Evolutionary conservation across 73 alveolate genomes (phyloP).

Genomic region (Paraurostyla sp.): DNA sequence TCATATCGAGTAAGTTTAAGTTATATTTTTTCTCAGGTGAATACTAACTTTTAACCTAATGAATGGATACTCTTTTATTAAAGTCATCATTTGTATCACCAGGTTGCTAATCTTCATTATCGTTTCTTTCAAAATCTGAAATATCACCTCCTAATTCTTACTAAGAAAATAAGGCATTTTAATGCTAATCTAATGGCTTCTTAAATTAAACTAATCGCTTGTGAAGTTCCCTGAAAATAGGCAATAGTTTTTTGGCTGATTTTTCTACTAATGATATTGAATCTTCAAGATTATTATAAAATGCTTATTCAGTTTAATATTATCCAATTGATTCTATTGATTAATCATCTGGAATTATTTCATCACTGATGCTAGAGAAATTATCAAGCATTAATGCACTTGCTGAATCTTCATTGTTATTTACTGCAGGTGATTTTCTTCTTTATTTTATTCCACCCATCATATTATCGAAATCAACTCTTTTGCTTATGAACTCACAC

Average conservation of each 20-base stretch:
- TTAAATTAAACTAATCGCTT: background rate
- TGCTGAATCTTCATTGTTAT: background rate
- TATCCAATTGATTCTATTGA: background rate
- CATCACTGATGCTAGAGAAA: background rate
- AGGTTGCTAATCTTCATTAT: slow-evolving; percentile 11
- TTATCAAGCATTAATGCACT: background rate
- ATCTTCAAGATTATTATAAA: slow-evolving; percentile 31
- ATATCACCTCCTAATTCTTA: background rate
- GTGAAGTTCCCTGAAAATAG: slow-evolving; percentile 32
- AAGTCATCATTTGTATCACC: too few relatives aligned
- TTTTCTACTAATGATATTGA: slow-evolving; percentile 48
- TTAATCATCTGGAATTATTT: background rate
- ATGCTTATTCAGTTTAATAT: slow-evolving; percentile 14
- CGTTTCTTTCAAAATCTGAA: slow-evolving; percentile 17
- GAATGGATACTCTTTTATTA: too few relatives aligned
- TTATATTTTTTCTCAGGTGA: background rate
- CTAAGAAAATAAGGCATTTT: too few relatives aligned
- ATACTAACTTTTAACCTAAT: too few relatives aligned
- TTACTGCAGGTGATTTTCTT: background rate
- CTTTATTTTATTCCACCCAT: background rate
- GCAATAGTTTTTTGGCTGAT: slow-evolving; percentile 51
- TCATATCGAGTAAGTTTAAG: slow-evolving; percentile 33
- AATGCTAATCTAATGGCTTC: background rate
- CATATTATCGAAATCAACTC: slow-evolving; percentile 35
- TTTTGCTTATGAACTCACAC: slow-evolving; percentile 44